A percentile compares a stretch with the other conserved stretches of the same genome.
phyloP scores from a whole-genome alignment of 23 red algal species.

The Gracilaria caudata region DNA sequence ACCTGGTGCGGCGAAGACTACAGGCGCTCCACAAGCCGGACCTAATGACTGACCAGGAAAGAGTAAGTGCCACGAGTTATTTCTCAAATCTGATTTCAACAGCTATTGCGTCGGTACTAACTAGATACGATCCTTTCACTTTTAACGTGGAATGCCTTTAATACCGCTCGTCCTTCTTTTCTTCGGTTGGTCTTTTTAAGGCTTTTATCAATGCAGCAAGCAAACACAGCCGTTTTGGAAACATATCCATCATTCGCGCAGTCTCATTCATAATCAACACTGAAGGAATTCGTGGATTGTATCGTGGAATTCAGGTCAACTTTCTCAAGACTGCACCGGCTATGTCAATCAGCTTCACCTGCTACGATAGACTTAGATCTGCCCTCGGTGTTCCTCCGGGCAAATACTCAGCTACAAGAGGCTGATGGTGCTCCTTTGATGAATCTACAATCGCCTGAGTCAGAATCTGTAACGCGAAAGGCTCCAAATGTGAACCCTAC shows the following conservation, averaged over 20 bases:
- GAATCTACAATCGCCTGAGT: neutral
- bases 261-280: slow-evolving; percentile 72
- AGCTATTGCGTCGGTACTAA: neutral
- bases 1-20: slow-evolving; percentile 80
- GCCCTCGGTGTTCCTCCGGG: slow-evolving; percentile 71
- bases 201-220: slow-evolving; percentile 44
- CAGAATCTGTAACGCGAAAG: neutral
- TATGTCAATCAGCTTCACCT: slow-evolving; percentile 91
- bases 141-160: neutral
- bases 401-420: slow-evolving; percentile 70
- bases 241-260: slow-evolving; percentile 66
- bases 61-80: slow-evolving; percentile 18
- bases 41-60: slow-evolving; percentile 58
- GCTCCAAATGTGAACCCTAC: slow-evolving; percentile 13
- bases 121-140: neutral
- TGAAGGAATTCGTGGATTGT: slow-evolving; percentile 87
- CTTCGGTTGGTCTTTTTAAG: slow-evolving; percentile 1
- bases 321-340: slow-evolving; percentile 94
- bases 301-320: slow-evolving; percentile 85
- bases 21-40: slow-evolving; percentile 78
- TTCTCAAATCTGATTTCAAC: neutral
- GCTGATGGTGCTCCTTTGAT: neutral
- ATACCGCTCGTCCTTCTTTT: neutral
- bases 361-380: slow-evolving; percentile 83
- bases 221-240: slow-evolving; percentile 25